Conservation (phyloP, 2,329 filamentous ascomycete genomes). For the Colletotrichum cordylinicola region DNA sequence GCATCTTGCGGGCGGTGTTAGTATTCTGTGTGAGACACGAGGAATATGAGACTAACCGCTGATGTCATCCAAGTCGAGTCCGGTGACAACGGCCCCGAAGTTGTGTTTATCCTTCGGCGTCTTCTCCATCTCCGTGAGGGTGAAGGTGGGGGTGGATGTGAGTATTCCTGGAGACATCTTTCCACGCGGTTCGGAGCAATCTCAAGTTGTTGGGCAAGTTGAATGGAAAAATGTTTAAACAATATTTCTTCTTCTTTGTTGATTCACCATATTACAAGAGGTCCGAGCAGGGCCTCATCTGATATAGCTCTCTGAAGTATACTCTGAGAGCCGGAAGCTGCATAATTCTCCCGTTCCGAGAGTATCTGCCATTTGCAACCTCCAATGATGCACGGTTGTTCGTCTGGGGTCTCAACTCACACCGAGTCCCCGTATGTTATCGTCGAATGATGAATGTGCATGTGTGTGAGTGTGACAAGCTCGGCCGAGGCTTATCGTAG, state of each 20-base stretch:
- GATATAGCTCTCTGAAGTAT: not conserved
- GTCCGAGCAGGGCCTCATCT: not conserved
- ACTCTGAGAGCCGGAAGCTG: too few species aligned
- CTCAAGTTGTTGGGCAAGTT: not conserved
- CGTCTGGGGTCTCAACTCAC: not conserved
- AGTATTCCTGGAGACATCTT: not conserved
- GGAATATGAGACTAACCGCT: not conserved
- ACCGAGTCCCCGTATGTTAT: not conserved
- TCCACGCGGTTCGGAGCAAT: not conserved
- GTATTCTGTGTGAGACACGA: accelerated
- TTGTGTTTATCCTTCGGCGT: not conserved
- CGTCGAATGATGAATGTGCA: not conserved
- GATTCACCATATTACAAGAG: not conserved
- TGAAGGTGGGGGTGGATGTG: not conserved
- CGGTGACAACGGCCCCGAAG: not conserved
- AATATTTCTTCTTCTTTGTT: too few species aligned
- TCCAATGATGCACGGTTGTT: not conserved
- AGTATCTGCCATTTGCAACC: not conserved
- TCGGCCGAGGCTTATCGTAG: not conserved
- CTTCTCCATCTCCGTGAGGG: not conserved
- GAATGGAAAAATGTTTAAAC: not conserved
- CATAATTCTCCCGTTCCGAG: not conserved
- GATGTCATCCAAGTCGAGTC: not conserved
- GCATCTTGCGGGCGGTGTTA: not conserved
- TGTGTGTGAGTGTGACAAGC: not conserved